A percentile compares a stretch with the other conserved stretches of the same genome.
Conservation (phyloP, 768 basidiomycete genomes). For the Trametes elegans region DNA sequence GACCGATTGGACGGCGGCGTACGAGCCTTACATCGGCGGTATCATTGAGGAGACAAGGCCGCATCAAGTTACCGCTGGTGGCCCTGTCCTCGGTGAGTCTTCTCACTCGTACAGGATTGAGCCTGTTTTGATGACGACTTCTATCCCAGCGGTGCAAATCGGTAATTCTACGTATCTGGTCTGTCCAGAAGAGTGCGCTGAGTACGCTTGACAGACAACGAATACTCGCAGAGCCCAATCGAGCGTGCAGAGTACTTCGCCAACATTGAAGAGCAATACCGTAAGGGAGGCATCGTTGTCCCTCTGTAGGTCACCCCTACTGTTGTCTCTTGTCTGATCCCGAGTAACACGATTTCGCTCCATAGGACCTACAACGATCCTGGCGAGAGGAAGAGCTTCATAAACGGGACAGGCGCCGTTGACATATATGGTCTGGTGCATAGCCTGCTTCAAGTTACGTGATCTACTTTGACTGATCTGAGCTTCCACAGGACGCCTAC, state of each 20-base stretch:
- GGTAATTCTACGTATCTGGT: constrained; percentile 38
- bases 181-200: not conserved
- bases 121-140: too few species aligned
- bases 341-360: not conserved
- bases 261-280: constrained; percentile 19
- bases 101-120: not conserved
- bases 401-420: constrained; percentile 32
- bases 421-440: constrained; percentile 30
- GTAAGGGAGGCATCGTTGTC: constrained; percentile 18
- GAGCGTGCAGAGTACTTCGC: constrained; percentile 29
- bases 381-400: constrained; percentile 25
- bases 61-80: constrained; percentile 69
- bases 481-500: constrained; percentile 60
- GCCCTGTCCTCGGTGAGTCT: constrained; percentile 67
- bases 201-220: constrained; percentile 57
- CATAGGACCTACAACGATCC: constrained; percentile 31
- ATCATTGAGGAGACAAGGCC: constrained; percentile 59
- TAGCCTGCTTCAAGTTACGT: too few species aligned
- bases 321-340: not conserved
- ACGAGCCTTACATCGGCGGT: constrained; percentile 68
- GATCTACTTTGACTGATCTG: not conserved
- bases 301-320: constrained; percentile 2
- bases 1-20: constrained; percentile 65
- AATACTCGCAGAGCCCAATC: constrained; percentile 55
- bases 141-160: constrained; percentile 52